Percentiles rank a stretch among this genome's conserved stretches.
Evolutionary conservation across 768 basidiomycete genomes (phyloP).

Genomic region (Termitomyces sp.): DNA sequence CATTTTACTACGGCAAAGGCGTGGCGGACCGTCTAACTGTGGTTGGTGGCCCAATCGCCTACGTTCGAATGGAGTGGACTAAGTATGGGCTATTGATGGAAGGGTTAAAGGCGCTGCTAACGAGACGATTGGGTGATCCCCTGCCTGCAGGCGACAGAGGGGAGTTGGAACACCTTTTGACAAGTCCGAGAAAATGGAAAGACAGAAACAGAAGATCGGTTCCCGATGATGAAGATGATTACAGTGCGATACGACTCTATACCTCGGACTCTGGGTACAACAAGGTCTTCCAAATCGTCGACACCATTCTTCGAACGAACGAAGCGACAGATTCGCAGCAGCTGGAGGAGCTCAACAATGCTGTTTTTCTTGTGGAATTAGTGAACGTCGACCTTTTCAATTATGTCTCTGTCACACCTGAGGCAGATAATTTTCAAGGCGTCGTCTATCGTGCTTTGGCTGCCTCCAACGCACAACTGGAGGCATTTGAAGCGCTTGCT

Average conservation of each 20-base stretch:
- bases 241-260: slow-evolving; percentile 14
- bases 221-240: not conserved
- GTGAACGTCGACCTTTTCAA: slow-evolving; percentile 20
- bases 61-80: slow-evolving; percentile 15
- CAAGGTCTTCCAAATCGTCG: slow-evolving; percentile 14
- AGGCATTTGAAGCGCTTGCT: slow-evolving; percentile 13
- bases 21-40: slow-evolving; percentile 13
- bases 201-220: slow-evolving; percentile 2
- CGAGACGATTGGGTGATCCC: not conserved
- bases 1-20: slow-evolving; percentile 14
- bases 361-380: slow-evolving; percentile 19
- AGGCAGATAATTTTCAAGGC: slow-evolving; percentile 12
- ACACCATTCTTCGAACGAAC: slow-evolving; percentile 14
- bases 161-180: slow-evolving; percentile 3
- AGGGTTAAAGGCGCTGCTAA: slow-evolving; percentile 9
- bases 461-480: slow-evolving; percentile 11
- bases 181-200: slow-evolving; percentile 14
- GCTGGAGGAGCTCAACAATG: slow-evolving; percentile 9
- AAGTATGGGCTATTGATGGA: slow-evolving; percentile 13
- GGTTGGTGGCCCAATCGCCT: slow-evolving; percentile 12
- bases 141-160: not conserved
- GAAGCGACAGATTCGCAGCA: slow-evolving; percentile 1
- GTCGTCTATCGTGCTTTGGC: slow-evolving; percentile 14
- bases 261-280: slow-evolving; percentile 16
- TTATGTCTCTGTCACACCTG: slow-evolving; percentile 8